Evolutionary conservation across 116 monocot genomes (phyloP).

Genomic region (Posidonia oceanica): DNA sequence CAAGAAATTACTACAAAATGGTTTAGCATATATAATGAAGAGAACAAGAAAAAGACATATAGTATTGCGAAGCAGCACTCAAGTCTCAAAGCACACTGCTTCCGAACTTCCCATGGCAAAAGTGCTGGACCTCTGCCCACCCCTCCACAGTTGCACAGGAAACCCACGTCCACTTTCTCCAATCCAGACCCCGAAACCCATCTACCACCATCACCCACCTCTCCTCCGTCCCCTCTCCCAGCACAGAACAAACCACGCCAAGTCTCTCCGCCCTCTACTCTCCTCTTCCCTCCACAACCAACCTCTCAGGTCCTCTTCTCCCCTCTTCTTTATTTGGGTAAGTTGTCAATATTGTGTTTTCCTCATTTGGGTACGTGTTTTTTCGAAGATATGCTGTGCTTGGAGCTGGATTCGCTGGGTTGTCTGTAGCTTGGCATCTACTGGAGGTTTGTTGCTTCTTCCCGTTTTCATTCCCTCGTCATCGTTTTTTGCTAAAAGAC

Average conservation of each 20-base stretch:
- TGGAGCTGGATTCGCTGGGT: slow-evolving; percentile 96
- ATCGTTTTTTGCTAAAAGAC: not conserved
- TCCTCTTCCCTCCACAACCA: not conserved
- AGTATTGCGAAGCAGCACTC: too few relatives aligned
- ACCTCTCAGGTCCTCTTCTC: not conserved
- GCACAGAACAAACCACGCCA: slow-evolving; percentile 3
- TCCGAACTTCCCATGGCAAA: too few relatives aligned
- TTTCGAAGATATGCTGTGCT: slow-evolving; percentile 61
- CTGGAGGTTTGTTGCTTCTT: slow-evolving; percentile 46
- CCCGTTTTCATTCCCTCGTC: not conserved
- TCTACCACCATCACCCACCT: too few relatives aligned
- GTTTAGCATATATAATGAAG: too few relatives aligned
- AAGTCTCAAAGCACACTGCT: too few relatives aligned
- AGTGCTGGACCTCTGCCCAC: too few relatives aligned
- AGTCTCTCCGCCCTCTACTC: not conserved
- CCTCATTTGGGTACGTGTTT: not conserved
- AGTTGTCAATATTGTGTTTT: not conserved
- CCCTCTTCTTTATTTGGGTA: not conserved
- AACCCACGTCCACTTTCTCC: too few relatives aligned
- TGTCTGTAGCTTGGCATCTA: slow-evolving; percentile 89
- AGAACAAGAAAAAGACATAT: too few relatives aligned
- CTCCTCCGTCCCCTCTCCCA: too few relatives aligned
- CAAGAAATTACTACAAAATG: too few relatives aligned
- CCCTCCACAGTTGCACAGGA: too few relatives aligned
- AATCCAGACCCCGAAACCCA: too few relatives aligned